A percentile compares a stretch with the other conserved stretches of the same genome.
Conservation (phyloP, 352 stramenopile genomes). For the Hyaloperonospora brassicae region DNA sequence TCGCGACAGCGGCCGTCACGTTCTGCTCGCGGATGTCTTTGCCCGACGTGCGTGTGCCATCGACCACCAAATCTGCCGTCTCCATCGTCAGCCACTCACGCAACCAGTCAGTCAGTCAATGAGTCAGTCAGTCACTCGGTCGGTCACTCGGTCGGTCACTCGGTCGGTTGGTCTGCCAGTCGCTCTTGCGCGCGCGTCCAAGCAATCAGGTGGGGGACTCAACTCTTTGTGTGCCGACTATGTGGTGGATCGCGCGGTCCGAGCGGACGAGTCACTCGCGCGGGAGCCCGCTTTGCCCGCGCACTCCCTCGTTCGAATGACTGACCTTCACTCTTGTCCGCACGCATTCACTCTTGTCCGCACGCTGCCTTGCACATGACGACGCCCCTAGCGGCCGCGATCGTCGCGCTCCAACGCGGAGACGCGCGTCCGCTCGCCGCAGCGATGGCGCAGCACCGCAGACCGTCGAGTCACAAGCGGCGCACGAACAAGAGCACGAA, state of each 20-base stretch:
- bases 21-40: conserved; percentile 93
- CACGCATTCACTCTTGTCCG: conserved; percentile 1
- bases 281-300: background rate
- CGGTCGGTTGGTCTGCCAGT: background rate
- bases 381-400: conserved; percentile 28
- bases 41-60: conserved; percentile 87
- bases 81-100: conserved; percentile 28
- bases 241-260: conserved; percentile 33
- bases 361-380: background rate
- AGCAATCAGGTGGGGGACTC: conserved; percentile 12
- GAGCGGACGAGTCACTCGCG: conserved; percentile 1
- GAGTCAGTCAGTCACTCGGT: background rate
- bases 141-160: background rate
- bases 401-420: conserved; percentile 32
- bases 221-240: conserved; percentile 24
- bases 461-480: conserved; percentile 15
- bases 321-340: conserved; percentile 7
- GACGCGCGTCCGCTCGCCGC: conserved; percentile 29
- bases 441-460: conserved; percentile 28
- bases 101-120: background rate
- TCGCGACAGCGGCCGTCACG: conserved; percentile 95
- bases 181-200: conserved; percentile 13
- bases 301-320: conserved; percentile 3
- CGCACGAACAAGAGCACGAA: conserved; percentile 23
- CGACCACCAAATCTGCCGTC: conserved; percentile 80